These are phyloP conservation scores for Haplosporangium sp. DNA, from an alignment of 371 early-diverging fungal species.

Conservation along the genomic window DNA sequence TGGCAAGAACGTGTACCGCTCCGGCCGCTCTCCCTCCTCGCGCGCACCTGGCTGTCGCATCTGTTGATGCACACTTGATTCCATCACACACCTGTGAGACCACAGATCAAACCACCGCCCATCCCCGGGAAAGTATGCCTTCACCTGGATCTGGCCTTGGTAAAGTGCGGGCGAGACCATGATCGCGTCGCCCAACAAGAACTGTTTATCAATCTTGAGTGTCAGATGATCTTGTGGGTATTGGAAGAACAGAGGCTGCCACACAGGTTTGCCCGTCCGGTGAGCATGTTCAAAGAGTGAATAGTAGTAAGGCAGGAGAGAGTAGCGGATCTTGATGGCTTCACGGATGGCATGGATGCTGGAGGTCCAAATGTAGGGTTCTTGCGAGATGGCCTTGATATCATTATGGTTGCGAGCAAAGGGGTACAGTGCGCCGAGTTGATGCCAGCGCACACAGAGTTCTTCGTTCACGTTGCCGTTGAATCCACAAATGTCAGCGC, in stretches of 20 bases:
- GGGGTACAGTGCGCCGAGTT: constrained; percentile 82
- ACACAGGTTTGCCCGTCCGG: constrained; percentile 60
- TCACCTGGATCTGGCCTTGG: constrained; percentile 54
- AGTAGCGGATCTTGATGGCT: constrained; percentile 67
- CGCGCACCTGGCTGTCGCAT: no score
- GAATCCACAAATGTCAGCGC: constrained; percentile 79
- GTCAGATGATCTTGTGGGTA: constrained; percentile 59
- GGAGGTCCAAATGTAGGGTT: constrained; percentile 66
- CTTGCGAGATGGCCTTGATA: constrained; percentile 60
- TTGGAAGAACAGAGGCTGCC: constrained; percentile 68
- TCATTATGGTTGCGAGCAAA: constrained; percentile 76
- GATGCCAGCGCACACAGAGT: constrained; percentile 76
- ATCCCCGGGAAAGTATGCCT: constrained; percentile 60
- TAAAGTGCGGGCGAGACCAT: constrained; percentile 67
- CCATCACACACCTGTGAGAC: constrained; percentile 34
- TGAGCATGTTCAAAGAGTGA: constrained; percentile 65
- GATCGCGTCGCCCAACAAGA: constrained; percentile 67
- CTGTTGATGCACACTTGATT: neutral
- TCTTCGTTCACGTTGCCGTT: constrained; percentile 64
- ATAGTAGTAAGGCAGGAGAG: constrained; percentile 74
- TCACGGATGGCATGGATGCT: constrained; percentile 60
- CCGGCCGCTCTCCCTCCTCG: constrained; percentile 4
- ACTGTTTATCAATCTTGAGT: constrained; percentile 62
- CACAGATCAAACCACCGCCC: constrained; percentile 66
- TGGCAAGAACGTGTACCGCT: constrained; percentile 30